Conservation (phyloP, 2,329 filamentous ascomycete genomes). For the Paracamarosporium sp. region DNA sequence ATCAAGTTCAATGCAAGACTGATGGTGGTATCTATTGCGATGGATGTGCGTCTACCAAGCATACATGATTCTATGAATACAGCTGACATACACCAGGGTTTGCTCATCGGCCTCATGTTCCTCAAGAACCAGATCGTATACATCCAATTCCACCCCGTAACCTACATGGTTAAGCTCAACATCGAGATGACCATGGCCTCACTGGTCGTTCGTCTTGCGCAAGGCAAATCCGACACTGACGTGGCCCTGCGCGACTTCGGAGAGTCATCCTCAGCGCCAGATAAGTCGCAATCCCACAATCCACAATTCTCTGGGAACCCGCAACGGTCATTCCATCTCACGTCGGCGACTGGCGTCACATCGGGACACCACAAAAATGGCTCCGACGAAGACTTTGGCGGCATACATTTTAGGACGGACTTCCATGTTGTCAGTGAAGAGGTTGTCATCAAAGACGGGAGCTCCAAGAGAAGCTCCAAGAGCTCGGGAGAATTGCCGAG, state of each 20-base stretch:
- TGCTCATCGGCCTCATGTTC: constrained; percentile 50
- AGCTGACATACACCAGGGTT: constrained; percentile 19
- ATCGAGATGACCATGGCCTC: constrained; percentile 55
- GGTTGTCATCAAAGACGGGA: constrained; percentile 12
- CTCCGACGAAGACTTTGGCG: constrained; percentile 29
- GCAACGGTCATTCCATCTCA: neutral
- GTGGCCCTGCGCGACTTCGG: constrained; percentile 25
- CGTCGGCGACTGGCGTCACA: neutral
- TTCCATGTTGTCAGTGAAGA: constrained; percentile 29
- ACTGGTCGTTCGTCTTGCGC: constrained; percentile 47
- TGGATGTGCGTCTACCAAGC: constrained; percentile 42
- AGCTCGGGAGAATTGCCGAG: constrained; percentile 27
- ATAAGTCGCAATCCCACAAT: constrained; percentile 5
- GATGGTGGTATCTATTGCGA: constrained; percentile 48
- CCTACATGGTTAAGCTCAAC: constrained; percentile 53
- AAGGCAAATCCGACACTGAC: constrained; percentile 36
- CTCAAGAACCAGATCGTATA: constrained; percentile 46
- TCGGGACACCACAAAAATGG: constrained; percentile 17
- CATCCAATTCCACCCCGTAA: constrained; percentile 52
- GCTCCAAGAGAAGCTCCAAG: constrained; percentile 15
- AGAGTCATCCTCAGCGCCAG: neutral
- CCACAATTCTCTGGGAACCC: neutral
- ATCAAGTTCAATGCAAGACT: constrained; percentile 51
- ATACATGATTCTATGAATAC: neutral
- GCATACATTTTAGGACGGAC: constrained; percentile 36